Conservation (phyloP, 2,329 filamentous ascomycete species). For the Lasiodiplodia theobromae region DNA sequence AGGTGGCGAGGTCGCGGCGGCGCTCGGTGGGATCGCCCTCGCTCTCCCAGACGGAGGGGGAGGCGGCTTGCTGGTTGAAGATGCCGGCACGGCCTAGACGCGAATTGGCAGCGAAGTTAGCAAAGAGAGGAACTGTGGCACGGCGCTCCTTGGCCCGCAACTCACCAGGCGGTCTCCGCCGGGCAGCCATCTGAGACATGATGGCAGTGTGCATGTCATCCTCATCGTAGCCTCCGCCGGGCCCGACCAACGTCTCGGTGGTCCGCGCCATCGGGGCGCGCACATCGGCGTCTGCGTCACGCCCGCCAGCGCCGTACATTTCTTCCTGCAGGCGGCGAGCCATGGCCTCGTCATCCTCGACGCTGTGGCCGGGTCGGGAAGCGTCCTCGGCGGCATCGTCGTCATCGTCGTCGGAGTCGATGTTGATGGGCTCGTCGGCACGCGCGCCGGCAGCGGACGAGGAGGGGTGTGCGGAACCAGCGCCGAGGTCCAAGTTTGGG, state of each 20-base stretch:
- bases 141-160: neutral
- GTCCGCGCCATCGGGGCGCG: slow-evolving; percentile 90
- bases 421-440: slow-evolving; percentile 66
- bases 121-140: neutral
- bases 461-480: slow-evolving; percentile 44
- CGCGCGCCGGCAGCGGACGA: slow-evolving; percentile 37
- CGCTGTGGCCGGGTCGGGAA: slow-evolving; percentile 33
- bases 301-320: slow-evolving; percentile 69
- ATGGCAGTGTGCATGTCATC: slow-evolving; percentile 67
- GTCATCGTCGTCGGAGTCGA: slow-evolving; percentile 79
- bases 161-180: slow-evolving; percentile 34
- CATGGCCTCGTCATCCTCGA: slow-evolving; percentile 91
- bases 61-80: slow-evolving; percentile 68
- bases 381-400: slow-evolving; percentile 48
- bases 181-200: slow-evolving; percentile 66
- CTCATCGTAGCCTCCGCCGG: slow-evolving; percentile 61
- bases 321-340: slow-evolving; percentile 91
- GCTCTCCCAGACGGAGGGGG: slow-evolving; percentile 66
- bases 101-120: neutral
- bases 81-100: slow-evolving; percentile 61
- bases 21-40: slow-evolving; percentile 56
- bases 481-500: slow-evolving; percentile 70
- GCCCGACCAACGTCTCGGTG: slow-evolving; percentile 88
- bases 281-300: slow-evolving; percentile 64
- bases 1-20: slow-evolving; percentile 62